A percentile compares a stretch with the other conserved stretches of the same genome.
Conservation (phyloP, 352 stramenopile species). For the Phytophthora fragariae region DNA sequence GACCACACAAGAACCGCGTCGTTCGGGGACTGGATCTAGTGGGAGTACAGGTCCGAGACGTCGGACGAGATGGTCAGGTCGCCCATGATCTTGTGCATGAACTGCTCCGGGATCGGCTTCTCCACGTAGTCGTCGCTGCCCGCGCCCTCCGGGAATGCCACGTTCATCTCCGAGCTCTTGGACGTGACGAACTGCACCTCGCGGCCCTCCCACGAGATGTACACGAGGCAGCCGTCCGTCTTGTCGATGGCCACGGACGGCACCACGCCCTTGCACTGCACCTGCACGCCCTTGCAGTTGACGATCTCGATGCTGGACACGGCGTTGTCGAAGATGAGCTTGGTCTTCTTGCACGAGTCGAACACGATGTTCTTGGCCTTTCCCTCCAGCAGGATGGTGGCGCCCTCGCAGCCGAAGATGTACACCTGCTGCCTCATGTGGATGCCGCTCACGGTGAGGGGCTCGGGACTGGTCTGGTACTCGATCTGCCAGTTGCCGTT, state of each 20-base stretch:
- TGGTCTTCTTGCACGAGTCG: slow-evolving; percentile 95
- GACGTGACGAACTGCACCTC: slow-evolving; percentile 94
- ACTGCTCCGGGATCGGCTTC: slow-evolving; percentile 97
- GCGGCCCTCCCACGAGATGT: slow-evolving; percentile 94
- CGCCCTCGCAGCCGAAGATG: slow-evolving; percentile 95
- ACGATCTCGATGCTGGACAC: slow-evolving; percentile 98
- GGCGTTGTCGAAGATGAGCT: slow-evolving; percentile 96
- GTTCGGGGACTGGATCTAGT: slow-evolving; percentile 49
- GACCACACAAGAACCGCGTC: not conserved
- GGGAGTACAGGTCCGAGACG: slow-evolving; percentile 96
- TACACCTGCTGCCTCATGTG: slow-evolving; percentile 97
- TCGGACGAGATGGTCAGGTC: slow-evolving; percentile 90
- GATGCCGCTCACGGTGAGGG: slow-evolving; percentile 90
- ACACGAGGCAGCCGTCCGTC: slow-evolving; percentile 97
- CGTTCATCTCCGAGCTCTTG: slow-evolving; percentile 98
- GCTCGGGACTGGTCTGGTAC: slow-evolving; percentile 89
- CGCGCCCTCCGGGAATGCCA: slow-evolving; percentile 91
- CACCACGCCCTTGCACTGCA: slow-evolving; percentile 94
- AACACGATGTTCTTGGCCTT: slow-evolving; percentile 98
- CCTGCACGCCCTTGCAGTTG: slow-evolving; percentile 98
- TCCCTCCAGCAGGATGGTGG: slow-evolving; percentile 95
- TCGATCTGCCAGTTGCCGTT: slow-evolving; percentile 98
- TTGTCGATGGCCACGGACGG: slow-evolving; percentile 99
- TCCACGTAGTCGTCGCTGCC: slow-evolving; percentile 94
- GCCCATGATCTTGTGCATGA: slow-evolving; percentile 93